Evolutionary conservation across 495 filamentous ascomycete species (phyloP).

Genomic region (Daldinia grandis): DNA sequence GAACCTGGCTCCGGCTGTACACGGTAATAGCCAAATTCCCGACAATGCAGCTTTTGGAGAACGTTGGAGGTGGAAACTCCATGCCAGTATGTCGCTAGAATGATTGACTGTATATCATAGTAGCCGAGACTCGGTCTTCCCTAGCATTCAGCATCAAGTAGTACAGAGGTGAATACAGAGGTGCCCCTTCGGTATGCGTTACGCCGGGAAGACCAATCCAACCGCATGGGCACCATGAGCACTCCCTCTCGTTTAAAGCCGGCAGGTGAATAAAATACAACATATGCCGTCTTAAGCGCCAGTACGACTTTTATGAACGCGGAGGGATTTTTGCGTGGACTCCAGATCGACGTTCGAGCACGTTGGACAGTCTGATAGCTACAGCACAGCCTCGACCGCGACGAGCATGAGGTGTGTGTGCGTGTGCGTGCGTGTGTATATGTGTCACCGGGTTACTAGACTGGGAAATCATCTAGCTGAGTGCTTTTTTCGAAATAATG

Average conservation of each 20-base stretch:
- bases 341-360: constrained; percentile 7
- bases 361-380: constrained; percentile 12
- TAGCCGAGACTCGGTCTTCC: constrained; percentile 24
- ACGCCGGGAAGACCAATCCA: constrained; percentile 23
- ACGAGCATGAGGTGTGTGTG: constrained; percentile 7
- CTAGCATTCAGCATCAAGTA: constrained; percentile 24
- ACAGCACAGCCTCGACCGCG: constrained; percentile 17
- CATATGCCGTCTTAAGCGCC: constrained; percentile 9
- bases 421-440: background rate
- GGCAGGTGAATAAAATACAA: constrained; percentile 24
- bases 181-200: constrained; percentile 29
- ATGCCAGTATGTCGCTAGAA: constrained; percentile 21
- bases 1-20: constrained; percentile 19
- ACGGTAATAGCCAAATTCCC: constrained; percentile 40
- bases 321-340: constrained; percentile 27
- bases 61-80: constrained; percentile 15
- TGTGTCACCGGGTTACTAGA: constrained; percentile 27
- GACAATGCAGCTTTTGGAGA: constrained; percentile 41
- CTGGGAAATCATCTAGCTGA: constrained; percentile 19
- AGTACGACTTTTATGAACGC: constrained; percentile 8
- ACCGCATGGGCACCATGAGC: constrained; percentile 27
- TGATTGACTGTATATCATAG: constrained; percentile 31
- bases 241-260: constrained; percentile 29
- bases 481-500: constrained; percentile 14
- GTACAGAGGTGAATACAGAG: constrained; percentile 21